These are phyloP conservation scores for Trichoderma gamsii DNA, from an alignment of 495 filamentous ascomycete species.

Conservation along the genomic window DNA sequence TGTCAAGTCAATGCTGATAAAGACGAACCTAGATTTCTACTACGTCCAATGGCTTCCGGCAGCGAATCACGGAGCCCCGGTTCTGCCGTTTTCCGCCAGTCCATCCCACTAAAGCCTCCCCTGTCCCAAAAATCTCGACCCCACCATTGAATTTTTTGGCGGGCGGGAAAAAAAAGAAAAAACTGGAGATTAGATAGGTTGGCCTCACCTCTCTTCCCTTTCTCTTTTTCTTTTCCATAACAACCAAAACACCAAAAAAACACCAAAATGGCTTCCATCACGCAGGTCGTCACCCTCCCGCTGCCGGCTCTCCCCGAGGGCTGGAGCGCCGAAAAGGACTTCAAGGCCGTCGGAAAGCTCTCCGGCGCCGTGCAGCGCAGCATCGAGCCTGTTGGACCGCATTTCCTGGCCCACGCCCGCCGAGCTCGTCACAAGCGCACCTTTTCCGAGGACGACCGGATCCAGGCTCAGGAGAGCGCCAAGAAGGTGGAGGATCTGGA, in stretches of 20 bases:
- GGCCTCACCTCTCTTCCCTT: constrained; percentile 10
- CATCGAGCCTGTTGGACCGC: constrained; percentile 90
- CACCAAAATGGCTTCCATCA: constrained; percentile 36
- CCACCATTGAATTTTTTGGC: constrained; percentile 1
- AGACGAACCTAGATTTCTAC: too few species aligned
- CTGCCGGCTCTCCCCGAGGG: constrained; percentile 73
- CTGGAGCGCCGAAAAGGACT: constrained; percentile 87
- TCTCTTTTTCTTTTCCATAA: constrained; percentile 11
- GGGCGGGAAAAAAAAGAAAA: constrained; percentile 18
- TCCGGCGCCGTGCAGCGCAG: constrained; percentile 69
- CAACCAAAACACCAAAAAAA: not conserved
- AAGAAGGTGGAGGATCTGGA: constrained; percentile 95
- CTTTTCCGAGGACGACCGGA: constrained; percentile 96
- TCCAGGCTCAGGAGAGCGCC: constrained; percentile 87
- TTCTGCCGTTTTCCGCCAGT: constrained; percentile 4
- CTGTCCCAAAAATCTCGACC: not conserved
- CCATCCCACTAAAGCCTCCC: not conserved
- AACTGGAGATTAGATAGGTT: constrained; percentile 17
- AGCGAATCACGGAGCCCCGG: constrained; percentile 3
- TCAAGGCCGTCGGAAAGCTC: constrained; percentile 68
- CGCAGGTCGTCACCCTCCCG: constrained; percentile 37
- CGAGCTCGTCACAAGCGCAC: constrained; percentile 93
- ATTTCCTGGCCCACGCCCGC: constrained; percentile 96
- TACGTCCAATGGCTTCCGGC: not conserved
- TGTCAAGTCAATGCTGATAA: too few species aligned